Percentiles rank a stretch among this genome's conserved stretches.
Evolutionary conservation across 1,284 basidiomycete species (phyloP).

Genomic region (Ustanciosporium gigantosporum): DNA sequence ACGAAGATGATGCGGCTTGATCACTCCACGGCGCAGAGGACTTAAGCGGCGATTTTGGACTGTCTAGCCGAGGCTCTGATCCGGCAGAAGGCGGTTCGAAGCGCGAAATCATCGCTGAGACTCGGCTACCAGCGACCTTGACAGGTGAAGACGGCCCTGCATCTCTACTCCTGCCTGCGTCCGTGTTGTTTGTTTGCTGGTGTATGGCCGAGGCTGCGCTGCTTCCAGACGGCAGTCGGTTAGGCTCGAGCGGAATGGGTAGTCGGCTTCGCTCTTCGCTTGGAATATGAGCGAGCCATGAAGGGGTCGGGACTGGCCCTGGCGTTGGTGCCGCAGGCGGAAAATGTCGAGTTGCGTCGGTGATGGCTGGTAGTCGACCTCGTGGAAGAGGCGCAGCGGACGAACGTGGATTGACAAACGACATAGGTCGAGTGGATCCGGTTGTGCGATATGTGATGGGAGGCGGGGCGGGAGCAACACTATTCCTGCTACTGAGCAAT

Average conservation of each 20-base stretch:
- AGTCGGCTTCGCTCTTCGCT: conserved; percentile 22
- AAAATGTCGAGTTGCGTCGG: conserved; percentile 52
- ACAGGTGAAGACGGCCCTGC: background rate
- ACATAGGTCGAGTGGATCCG: conserved; percentile 15
- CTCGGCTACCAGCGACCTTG: conserved; percentile 13
- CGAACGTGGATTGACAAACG: conserved; percentile 43
- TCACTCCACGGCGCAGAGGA: no score
- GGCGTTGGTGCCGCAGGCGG: conserved; percentile 32
- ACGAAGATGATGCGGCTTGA: no score
- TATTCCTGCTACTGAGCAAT: background rate
- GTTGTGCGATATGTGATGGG: conserved; percentile 1
- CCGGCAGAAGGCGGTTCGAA: conserved; percentile 31
- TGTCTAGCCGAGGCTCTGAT: no score
- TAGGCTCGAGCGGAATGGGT: conserved; percentile 24
- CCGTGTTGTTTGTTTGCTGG: background rate
- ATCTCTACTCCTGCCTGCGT: background rate
- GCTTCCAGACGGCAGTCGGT: conserved; percentile 1
- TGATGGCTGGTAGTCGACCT: conserved; percentile 44
- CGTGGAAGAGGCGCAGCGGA: conserved; percentile 43
- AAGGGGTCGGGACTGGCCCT: conserved; percentile 14
- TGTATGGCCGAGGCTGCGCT: no score
- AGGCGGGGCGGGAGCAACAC: background rate
- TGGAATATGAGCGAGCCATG: conserved; percentile 38
- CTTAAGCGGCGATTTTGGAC: no score
- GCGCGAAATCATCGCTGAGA: conserved; percentile 35